Base-by-base conservation (phyloP, 176 grass and related monocot genomes). In the Rhipidocladum racemiflorum region DNA sequence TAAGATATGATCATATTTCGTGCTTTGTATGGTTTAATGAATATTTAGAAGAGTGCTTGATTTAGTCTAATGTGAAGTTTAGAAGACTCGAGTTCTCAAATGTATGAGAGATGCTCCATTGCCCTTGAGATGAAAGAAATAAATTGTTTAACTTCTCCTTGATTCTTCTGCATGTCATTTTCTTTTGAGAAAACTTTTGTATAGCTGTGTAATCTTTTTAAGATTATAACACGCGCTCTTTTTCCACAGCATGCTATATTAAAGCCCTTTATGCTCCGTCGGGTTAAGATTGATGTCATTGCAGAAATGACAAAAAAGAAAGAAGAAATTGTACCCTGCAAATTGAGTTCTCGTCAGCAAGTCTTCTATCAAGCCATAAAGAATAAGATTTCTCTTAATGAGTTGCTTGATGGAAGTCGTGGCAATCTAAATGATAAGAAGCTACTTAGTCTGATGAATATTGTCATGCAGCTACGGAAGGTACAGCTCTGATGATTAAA, bases 341-440 rank as follows among this genome's bases (percentile, higher is more conserved):
- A 91, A 87, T 78, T 99, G 78, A 99, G 97, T 88, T 99, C 97
- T 73, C 90, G 93, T 64, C 97, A 99, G 70, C 97, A 93, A 82
- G 89, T 90, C 38, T 99, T 99, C 65, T 99, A 99, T 87, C 91
- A 95, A 85, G 97, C 97, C 59, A 99, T 99, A 90, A 99, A 99
- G 76, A 95, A 96, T 61, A 99, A 99, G 69, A 99, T 99, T 62
- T 99, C 97, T 74, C 91, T 99, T 88, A 83, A 87, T 20, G 97
- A 99, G 85, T 83, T 99, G 75, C 78, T 93, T 80, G 93, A 93
- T 85, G 91, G 93, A 70, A 90, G 79, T 73, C 97, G 93, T 40
- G 97, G 93, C 68, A 88, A 89, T 93, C 78, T 93, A 72, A 99
- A 96, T 85, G 97, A 99, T 39, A 99, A 96, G 77, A 99, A 96